Conservation (phyloP, 768 basidiomycete species). For the Panus rudis region DNA sequence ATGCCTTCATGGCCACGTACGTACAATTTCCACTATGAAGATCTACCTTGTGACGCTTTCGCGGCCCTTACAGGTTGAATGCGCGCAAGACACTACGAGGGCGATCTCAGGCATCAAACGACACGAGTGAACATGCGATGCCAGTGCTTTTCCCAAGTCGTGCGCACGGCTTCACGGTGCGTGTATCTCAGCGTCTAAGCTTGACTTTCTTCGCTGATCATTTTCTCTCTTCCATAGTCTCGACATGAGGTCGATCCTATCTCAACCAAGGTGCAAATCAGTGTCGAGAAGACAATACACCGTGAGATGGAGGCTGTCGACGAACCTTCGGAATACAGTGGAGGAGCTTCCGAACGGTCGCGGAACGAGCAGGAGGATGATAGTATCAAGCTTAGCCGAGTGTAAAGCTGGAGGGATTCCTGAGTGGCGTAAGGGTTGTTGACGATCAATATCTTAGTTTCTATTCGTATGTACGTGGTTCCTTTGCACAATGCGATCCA, state of each 20-base stretch:
- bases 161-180: background rate
- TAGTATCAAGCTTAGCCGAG: no score
- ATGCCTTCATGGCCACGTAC: slow-evolving; percentile 23
- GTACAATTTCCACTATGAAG: background rate
- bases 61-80: slow-evolving; percentile 13
- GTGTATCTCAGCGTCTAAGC: background rate
- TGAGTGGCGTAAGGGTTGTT: no score
- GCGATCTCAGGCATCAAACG: slow-evolving; percentile 5
- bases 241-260: background rate
- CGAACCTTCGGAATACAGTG: no score
- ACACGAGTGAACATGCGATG: background rate
- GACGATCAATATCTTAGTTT: no score
- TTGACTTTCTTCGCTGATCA: background rate
- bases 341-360: no score
- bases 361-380: no score
- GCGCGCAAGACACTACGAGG: slow-evolving; percentile 15
- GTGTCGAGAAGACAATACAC: slow-evolving; percentile 22
- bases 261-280: slow-evolving; percentile 11
- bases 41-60: slow-evolving; percentile 1
- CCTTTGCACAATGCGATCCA: no score
- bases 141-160: background rate
- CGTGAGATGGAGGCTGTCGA: slow-evolving; percentile 16
- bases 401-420: no score
- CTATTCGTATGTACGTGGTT: no score
- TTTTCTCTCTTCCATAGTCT: background rate